phyloP scores from a whole-genome alignment of 176 grass and related monocot genomes.

The Musa acuminata region DNA sequence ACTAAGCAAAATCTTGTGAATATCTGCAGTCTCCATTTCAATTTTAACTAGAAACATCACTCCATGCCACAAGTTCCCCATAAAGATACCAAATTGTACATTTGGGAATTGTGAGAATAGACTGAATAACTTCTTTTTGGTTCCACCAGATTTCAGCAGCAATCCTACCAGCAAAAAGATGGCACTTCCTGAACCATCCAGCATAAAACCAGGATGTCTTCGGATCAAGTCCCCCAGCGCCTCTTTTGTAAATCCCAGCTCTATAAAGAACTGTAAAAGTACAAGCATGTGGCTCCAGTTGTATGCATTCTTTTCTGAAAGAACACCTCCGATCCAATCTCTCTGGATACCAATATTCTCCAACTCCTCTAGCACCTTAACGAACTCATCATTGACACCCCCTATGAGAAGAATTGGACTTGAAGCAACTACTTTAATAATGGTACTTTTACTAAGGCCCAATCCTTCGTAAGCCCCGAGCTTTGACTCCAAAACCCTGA shows the following conservation, averaged over 20 bases:
- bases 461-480: constrained; percentile 43
- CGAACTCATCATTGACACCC: constrained; percentile 21
- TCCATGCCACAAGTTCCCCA: constrained; percentile 28
- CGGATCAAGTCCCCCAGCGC: constrained; percentile 34
- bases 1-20: constrained; percentile 38
- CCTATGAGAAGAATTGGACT: constrained; percentile 30
- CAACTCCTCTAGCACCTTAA: constrained; percentile 40
- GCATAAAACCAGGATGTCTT: constrained; percentile 44
- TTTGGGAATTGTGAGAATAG: constrained; percentile 50
- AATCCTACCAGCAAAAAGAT: constrained; percentile 29
- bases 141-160: constrained; percentile 40
- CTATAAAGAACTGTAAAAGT: constrained; percentile 37
- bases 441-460: constrained; percentile 44
- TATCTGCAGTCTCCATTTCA: constrained; percentile 25
- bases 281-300: constrained; percentile 42
- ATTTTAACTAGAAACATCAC: constrained; percentile 32
- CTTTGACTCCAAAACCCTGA: constrained; percentile 33
- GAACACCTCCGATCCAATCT: constrained; percentile 41
- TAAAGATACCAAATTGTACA: constrained; percentile 24
- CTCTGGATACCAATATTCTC: constrained; percentile 31
- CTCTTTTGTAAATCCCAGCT: constrained; percentile 43
- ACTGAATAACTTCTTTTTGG: constrained; percentile 34
- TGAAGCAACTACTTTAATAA: constrained; percentile 46
- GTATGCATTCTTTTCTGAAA: constrained; percentile 34
- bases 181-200: constrained; percentile 50